Conservation (phyloP, 805 yeast species). For the Zygosaccharomyces gambellarensis region DNA sequence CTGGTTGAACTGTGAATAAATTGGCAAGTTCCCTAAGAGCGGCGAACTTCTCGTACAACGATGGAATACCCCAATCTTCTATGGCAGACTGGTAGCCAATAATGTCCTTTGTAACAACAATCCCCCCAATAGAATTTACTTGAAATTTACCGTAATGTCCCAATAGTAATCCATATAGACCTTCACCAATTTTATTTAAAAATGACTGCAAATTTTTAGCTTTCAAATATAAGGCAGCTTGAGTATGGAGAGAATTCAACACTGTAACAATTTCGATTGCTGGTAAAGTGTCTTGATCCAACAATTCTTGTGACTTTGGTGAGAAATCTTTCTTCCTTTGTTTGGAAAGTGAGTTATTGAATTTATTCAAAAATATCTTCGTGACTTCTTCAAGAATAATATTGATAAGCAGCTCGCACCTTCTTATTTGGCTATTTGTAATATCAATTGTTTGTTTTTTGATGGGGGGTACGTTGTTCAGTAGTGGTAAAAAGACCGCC, state of each 20-base stretch:
- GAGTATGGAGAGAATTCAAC: constrained; percentile 33
- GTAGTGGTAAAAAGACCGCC: constrained; percentile 69
- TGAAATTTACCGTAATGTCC: constrained; percentile 70
- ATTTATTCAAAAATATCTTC: constrained; percentile 47
- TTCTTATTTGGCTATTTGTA: constrained; percentile 55
- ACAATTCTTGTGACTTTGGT: constrained; percentile 40
- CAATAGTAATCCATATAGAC: constrained; percentile 53
- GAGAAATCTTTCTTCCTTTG: constrained; percentile 74
- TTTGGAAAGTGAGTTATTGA: constrained; percentile 48
- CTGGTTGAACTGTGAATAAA: constrained; percentile 79
- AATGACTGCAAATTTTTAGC: constrained; percentile 48
- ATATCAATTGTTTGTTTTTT: constrained; percentile 56
- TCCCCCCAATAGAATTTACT: constrained; percentile 78
- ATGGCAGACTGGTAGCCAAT: constrained; percentile 66
- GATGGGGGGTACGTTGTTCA: constrained; percentile 52
- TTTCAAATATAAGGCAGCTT: constrained; percentile 37
- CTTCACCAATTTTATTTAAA: constrained; percentile 52
- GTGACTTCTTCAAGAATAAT: constrained; percentile 56
- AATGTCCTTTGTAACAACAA: constrained; percentile 75
- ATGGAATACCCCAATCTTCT: constrained; percentile 61
- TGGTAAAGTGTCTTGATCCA: constrained; percentile 63
- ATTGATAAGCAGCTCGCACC: constrained; percentile 63
- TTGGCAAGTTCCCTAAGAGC: constrained; percentile 78
- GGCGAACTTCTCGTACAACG: constrained; percentile 57
- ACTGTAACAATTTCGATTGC: constrained; percentile 60